Evolutionary conservation across 2,329 filamentous ascomycete genomes (phyloP).

Genomic region (Tolypocladium nubicola): DNA sequence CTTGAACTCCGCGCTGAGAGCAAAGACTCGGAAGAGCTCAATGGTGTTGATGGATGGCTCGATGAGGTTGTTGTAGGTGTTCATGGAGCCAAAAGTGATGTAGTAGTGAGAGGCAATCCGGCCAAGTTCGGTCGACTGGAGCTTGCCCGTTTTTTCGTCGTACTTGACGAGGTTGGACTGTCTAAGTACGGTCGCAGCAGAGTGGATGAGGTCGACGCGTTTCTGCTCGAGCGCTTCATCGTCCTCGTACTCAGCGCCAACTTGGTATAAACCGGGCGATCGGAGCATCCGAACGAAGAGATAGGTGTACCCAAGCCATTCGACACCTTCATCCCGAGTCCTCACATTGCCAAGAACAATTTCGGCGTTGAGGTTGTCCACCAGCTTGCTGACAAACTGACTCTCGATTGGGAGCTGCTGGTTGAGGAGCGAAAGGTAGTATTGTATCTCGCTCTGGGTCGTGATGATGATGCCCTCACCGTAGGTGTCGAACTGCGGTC

Average conservation of each 20-base stretch:
- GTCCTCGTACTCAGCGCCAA: slow-evolving; percentile 89
- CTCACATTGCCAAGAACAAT: slow-evolving; percentile 90
- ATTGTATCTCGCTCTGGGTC: slow-evolving; percentile 87
- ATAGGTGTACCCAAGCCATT: slow-evolving; percentile 98
- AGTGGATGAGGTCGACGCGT: slow-evolving; percentile 93
- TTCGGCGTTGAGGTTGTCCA: slow-evolving; percentile 94
- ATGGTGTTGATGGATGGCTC: slow-evolving; percentile 89
- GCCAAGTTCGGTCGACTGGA: slow-evolving; percentile 88
- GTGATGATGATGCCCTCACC: slow-evolving; percentile 99
- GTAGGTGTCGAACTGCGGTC: slow-evolving; percentile 94
- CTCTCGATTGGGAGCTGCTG: slow-evolving; percentile 96
- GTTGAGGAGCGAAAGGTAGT: slow-evolving; percentile 92
- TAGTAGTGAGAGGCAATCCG: slow-evolving; percentile 98
- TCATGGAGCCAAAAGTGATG: slow-evolving; percentile 92
- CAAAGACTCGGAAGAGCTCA: slow-evolving; percentile 92
- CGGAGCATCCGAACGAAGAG: slow-evolving; percentile 96
- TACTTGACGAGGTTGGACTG: slow-evolving; percentile 88
- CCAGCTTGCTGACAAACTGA: slow-evolving; percentile 84
- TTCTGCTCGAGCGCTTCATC: slow-evolving; percentile 90
- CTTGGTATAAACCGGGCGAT: slow-evolving; percentile 88
- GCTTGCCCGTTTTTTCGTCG: slow-evolving; percentile 79
- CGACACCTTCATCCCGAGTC: slow-evolving; percentile 88
- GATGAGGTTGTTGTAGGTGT: slow-evolving; percentile 91
- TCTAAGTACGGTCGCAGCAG: slow-evolving; percentile 77
- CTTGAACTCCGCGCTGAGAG: slow-evolving; percentile 95